Evolutionary conservation across 345 rosid species (phyloP), one percentile per base, ranked within the genome.

Genomic region (Cardamine resedifolia): DNA sequence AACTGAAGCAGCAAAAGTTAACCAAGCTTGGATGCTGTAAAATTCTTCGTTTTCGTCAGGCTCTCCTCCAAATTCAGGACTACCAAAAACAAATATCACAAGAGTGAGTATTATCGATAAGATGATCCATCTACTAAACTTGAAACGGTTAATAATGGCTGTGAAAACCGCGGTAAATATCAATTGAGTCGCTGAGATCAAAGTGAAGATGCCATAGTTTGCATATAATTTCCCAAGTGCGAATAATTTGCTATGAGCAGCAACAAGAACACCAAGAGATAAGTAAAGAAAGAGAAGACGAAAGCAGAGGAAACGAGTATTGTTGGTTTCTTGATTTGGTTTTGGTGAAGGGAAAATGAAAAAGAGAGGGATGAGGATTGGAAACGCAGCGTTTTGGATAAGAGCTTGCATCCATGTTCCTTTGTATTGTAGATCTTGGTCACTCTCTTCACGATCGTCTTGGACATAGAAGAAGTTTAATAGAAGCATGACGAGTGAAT

Each of bases 341-440:
- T 59, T 59, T 38, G 18, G 30, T 59, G 11, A 11, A 59, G 64
- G 31, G 19, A 20, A 59, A 12, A 59, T 21, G 31, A 36, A 59
- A 7, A 59, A 36, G 4, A 59, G 64, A 59, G 64, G 64, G 2
- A 59, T 59, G 3, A 59, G 48, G 0, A 59, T 6, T 36, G 47
- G 64, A 59, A 59, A 59, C 64, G 64, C 47, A 36, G 64, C 48
- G 64, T 59, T 59, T 59, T 59, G 64, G 1, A 59, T 0, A 6
- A 59, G 19, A 36, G 64, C 64, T 59, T 59, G 64, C 3, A 8
- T 1, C 64, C 64, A 59, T 59, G 64, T 12, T 36, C 64, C 64
- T 20, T 14, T 21, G 31, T 59, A 59, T 59, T 59, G 64, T 12
- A 21, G 31, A 58, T 20, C 47, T 21, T 58, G 47, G 19, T 36